Evolutionary conservation across 2,329 filamentous ascomycete species (phyloP), one percentile per base, ranked within the genome.

Genomic region (Nemania bipapillata): DNA sequence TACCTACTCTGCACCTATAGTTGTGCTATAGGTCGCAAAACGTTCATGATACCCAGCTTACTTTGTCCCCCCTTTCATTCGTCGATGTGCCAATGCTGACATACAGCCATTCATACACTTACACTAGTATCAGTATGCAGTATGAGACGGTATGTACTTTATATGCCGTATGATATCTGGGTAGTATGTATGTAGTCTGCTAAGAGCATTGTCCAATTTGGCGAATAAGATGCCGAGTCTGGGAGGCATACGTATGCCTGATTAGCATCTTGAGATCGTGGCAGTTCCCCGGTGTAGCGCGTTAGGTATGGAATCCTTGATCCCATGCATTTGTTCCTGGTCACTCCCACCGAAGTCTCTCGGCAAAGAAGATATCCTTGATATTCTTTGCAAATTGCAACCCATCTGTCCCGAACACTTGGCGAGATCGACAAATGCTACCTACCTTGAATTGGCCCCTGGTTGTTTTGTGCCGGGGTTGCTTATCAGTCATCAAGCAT

Each of bases 391-490:
- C 24, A n/a, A n/a, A 24, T 30, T 22, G 42, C 30, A 35, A 49
- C 26, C 22, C 17, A 40, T 56, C 40, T 54, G 53, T 54, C 45
- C 53, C 49, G n/a, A 20, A n/a, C 17, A 32, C 45, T 54, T 53
- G 62, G 45, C 52, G 24, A 30, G 52, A 68, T 65, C 62, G 57
- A 53, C 66, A 54, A 30, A 65, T 54, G 32, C 26, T 5, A 60
- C 65, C 49, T 40, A 24, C 28, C 42, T 2, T 52, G 30, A 32
- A 32, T 15, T n/a, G 26, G 26, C 15, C 40, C 60, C 24, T 8
- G 37, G 49, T 11, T 30, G 50, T 54, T 54, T 20, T 47, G 37
- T 63, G 11, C 40, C 30, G 42, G 61, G 42, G 37, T 26, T 24
- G 42, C 53, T 52, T 50, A 42, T 54, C 32, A 26, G 24, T 53